A percentile compares a stretch with the other conserved stretches of the same genome.
phyloP scores from a whole-genome alignment of 192 early-diverging fungal species.

The Umbelopsis sp. region DNA sequence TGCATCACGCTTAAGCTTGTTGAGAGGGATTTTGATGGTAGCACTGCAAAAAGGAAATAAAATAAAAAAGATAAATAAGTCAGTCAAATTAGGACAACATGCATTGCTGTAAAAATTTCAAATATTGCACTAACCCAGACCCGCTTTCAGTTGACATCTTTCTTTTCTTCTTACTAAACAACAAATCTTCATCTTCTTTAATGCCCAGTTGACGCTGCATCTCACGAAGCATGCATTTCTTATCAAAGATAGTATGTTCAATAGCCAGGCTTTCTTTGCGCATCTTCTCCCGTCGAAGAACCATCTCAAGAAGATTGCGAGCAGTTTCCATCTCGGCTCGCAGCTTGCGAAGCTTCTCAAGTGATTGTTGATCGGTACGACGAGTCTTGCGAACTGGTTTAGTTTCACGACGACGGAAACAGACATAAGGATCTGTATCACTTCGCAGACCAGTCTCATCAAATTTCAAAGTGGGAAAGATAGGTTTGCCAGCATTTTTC shows the following conservation, averaged over 20 bases:
- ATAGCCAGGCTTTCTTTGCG: conserved; percentile 63
- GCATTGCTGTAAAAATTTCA: conserved; percentile 8
- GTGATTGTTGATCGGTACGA: conserved; percentile 69
- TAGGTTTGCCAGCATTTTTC: conserved; percentile 22
- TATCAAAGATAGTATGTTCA: conserved; percentile 55
- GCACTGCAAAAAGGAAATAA: conserved; percentile 34
- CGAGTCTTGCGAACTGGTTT: conserved; percentile 75
- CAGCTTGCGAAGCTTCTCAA: conserved; percentile 74
- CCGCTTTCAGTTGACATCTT: conserved; percentile 35
- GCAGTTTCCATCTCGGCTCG: conserved; percentile 69
- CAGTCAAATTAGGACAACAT: conserved; percentile 23
- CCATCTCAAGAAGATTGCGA: conserved; percentile 69
- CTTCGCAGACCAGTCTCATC: conserved; percentile 53
- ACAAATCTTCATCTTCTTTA: conserved; percentile 35
- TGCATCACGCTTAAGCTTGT: conserved; percentile 51
- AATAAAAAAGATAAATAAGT: neutral
- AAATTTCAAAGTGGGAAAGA: conserved; percentile 44
- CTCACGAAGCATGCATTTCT: conserved; percentile 32
- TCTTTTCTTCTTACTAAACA: conserved; percentile 32
- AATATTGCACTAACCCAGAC: conserved; percentile 30
- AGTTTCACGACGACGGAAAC: conserved; percentile 85
- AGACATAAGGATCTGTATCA: conserved; percentile 85
- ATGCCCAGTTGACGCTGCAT: conserved; percentile 37
- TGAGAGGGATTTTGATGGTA: conserved; percentile 64
- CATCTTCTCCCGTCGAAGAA: conserved; percentile 65